Conservation (phyloP, 192 early-diverging fungal genomes). For the Spinellus fusiger region DNA sequence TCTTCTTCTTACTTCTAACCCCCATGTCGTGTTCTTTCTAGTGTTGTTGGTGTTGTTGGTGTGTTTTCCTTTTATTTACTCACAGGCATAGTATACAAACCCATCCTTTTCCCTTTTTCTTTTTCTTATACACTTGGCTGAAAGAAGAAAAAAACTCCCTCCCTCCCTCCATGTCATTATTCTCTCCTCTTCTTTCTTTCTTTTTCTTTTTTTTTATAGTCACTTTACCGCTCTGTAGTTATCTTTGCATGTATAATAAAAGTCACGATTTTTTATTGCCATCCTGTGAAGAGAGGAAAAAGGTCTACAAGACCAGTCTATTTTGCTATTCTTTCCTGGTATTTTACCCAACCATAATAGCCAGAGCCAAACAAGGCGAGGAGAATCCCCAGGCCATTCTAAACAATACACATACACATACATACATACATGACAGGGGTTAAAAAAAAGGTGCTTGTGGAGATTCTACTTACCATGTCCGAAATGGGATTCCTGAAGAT, state of each 20-base stretch:
- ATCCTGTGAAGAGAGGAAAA: no score
- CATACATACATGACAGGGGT: background rate
- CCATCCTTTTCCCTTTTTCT: background rate
- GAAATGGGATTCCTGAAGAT: slow-evolving; percentile 60
- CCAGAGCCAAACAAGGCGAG: slow-evolving; percentile 52
- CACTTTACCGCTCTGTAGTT: background rate
- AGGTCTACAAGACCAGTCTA: no score
- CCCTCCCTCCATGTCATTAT: background rate
- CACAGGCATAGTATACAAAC: no score
- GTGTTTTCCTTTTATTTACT: no score
- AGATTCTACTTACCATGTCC: slow-evolving; percentile 39
- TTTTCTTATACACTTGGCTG: no score
- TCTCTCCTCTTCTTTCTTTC: background rate
- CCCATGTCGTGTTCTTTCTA: no score
- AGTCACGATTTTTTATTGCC: background rate
- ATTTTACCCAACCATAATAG: slow-evolving; percentile 53
- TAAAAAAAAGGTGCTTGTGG: background rate
- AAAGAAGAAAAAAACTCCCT: no score
- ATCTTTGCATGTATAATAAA: slow-evolving; percentile 1
- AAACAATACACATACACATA: slow-evolving; percentile 11
- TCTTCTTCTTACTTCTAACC: no score
- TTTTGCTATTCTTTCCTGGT: slow-evolving; percentile 46
- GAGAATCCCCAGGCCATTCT: slow-evolving; percentile 54
- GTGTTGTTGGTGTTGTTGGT: no score
- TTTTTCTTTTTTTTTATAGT: background rate